These are phyloP conservation scores for Solanum chacoense DNA, from an alignment of 305 asterid genomes.

Conservation along the genomic window DNA sequence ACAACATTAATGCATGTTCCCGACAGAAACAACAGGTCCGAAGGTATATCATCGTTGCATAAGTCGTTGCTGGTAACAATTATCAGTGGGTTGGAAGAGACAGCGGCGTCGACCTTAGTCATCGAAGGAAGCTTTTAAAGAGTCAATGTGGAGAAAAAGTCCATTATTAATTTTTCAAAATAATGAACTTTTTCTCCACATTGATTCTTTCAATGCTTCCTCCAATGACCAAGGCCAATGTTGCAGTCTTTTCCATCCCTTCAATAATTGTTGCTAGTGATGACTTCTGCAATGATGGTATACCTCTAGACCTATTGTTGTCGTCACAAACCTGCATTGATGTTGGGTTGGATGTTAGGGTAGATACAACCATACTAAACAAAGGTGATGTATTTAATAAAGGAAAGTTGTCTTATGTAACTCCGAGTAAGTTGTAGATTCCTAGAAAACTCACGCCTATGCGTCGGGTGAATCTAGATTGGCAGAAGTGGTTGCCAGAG, in stretches of 20 bases:
- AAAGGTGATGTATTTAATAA: neutral
- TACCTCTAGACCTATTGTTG: neutral
- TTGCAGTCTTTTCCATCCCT: too few species aligned
- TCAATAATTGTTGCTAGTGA: rapidly evolving
- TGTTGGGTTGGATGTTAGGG: neutral
- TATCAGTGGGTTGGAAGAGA: neutral
- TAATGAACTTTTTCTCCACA: too few species aligned
- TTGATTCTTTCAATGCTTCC: too few species aligned
- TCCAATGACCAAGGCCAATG: too few species aligned
- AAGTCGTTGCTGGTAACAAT: neutral
- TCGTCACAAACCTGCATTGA: neutral
- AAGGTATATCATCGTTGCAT: neutral
- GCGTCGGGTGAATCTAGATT: neutral
- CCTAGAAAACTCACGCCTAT: neutral
- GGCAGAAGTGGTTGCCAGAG: neutral
- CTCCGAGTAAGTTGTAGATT: neutral
- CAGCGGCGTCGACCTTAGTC: neutral
- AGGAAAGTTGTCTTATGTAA: neutral
- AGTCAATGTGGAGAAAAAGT: neutral
- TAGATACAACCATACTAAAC: neutral
- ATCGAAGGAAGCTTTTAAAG: neutral
- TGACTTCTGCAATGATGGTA: neutral
- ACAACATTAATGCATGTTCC: neutral
- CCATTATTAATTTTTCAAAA: neutral
- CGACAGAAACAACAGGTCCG: neutral